These are phyloP conservation scores for Fusarium armeniacum DNA, from an alignment of 2,329 filamentous ascomycete genomes.

Conservation along the genomic window DNA sequence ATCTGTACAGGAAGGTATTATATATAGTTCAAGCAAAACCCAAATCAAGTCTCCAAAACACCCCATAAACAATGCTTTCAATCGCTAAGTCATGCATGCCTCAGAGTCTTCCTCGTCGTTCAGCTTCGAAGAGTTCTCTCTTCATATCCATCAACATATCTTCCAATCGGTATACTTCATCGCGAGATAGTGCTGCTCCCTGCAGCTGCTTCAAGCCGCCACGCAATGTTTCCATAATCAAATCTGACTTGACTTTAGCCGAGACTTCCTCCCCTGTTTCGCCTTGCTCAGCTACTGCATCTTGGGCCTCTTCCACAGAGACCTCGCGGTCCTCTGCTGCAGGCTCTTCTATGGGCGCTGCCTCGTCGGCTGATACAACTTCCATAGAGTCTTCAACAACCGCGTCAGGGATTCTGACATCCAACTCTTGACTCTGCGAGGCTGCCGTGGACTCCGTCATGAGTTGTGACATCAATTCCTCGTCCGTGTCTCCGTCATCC, in stretches of 20 bases:
- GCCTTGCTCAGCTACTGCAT: slow-evolving; percentile 8
- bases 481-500: slow-evolving; percentile 56
- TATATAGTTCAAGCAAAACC: slow-evolving; percentile 36
- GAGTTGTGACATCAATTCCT: slow-evolving; percentile 60
- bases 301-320: slow-evolving; percentile 7
- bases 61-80: slow-evolving; percentile 43
- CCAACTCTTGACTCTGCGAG: slow-evolving; percentile 51
- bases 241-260: slow-evolving; percentile 32
- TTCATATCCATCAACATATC: slow-evolving; percentile 85
- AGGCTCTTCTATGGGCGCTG: slow-evolving; percentile 1
- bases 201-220: slow-evolving; percentile 69
- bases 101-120: slow-evolving; percentile 66
- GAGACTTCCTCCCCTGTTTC: slow-evolving; percentile 13
- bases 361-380: slow-evolving; percentile 21
- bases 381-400: slow-evolving; percentile 47
- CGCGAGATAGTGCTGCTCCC: slow-evolving; percentile 70
- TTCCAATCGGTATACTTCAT: slow-evolving; percentile 79
- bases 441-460: slow-evolving; percentile 59
- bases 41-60: slow-evolving; percentile 22
- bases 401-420: slow-evolving; percentile 19
- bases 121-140: slow-evolving; percentile 79
- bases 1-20: slow-evolving; percentile 39
- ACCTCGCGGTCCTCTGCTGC: neutral
- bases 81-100: slow-evolving; percentile 26
- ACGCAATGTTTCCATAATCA: slow-evolving; percentile 54